Evolutionary conservation across 2,329 filamentous ascomycete species (phyloP).

Genomic region (Apiospora phragmitis): DNA sequence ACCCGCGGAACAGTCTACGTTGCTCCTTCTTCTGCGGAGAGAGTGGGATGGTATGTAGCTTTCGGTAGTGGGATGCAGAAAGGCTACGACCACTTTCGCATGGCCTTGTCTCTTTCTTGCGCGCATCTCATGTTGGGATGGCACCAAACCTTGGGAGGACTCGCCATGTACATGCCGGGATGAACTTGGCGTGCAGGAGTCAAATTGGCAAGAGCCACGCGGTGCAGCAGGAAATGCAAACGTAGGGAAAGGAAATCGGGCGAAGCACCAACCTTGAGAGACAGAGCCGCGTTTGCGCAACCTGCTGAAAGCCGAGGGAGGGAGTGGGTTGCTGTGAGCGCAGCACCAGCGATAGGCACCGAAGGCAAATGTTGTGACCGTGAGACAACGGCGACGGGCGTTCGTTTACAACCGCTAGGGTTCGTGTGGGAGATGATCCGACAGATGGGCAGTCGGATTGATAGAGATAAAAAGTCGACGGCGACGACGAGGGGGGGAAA

Average conservation of each 20-base stretch:
- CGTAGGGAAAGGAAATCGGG: not conserved
- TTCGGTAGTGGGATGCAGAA: not conserved
- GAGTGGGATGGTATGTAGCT: not conserved
- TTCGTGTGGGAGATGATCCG: not conserved
- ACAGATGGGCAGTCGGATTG: not conserved
- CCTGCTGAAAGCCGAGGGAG: not conserved
- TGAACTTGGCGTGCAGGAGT: not conserved
- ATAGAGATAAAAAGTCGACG: not conserved
- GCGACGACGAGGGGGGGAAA: conserved; percentile 2
- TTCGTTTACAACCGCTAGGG: not conserved
- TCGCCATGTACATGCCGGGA: not conserved
- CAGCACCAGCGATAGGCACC: not conserved
- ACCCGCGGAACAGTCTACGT: not conserved
- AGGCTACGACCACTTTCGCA: not conserved
- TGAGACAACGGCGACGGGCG: not conserved
- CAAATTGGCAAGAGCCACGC: not conserved
- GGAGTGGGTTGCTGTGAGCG: not conserved
- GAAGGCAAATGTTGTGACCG: not conserved
- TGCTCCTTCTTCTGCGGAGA: not conserved
- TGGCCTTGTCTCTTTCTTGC: not conserved
- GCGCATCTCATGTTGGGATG: not conserved
- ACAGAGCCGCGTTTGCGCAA: conserved; percentile 1
- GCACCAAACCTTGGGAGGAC: not conserved
- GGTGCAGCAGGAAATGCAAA: not conserved
- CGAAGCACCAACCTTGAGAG: conserved; percentile 1